A percentile compares a stretch with the other conserved stretches of the same genome.
Conservation (phyloP, 371 early-diverging fungal genomes). For the Apophysomyces variabilis region DNA sequence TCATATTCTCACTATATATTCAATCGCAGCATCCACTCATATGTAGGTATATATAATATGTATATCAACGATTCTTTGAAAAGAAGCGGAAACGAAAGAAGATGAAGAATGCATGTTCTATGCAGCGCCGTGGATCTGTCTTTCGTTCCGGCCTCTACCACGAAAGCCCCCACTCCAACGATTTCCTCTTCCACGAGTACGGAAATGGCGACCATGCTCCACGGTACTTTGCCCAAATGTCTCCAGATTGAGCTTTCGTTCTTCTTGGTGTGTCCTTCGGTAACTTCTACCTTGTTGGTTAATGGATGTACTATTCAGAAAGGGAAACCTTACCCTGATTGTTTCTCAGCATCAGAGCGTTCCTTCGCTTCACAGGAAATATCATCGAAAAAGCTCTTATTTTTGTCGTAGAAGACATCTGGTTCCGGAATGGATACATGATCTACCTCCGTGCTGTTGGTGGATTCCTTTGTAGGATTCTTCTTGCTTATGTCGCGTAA, state of each 20-base stretch:
- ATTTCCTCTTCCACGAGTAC: conserved; percentile 32
- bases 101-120: neutral
- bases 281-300: conserved; percentile 34
- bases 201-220: conserved; percentile 52
- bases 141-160: conserved; percentile 5
- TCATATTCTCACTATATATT: too few species aligned
- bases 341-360: conserved; percentile 48
- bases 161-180: conserved; percentile 3
- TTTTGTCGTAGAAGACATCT: conserved; percentile 61
- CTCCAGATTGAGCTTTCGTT: conserved; percentile 83
- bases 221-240: conserved; percentile 85
- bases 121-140: conserved; percentile 9
- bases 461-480: conserved; percentile 20
- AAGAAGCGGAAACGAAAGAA: neutral
- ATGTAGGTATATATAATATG: neutral
- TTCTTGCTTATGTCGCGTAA: conserved; percentile 72
- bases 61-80: too few species aligned
- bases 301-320: neutral
- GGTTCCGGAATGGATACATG: conserved; percentile 54
- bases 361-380: conserved; percentile 93
- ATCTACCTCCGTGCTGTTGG: conserved; percentile 40
- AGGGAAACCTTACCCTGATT: conserved; percentile 15
- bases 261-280: conserved; percentile 74
- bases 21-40: neutral
- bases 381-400: conserved; percentile 89